A percentile compares a stretch with the other conserved stretches of the same genome.
These are phyloP conservation scores for Hypomontagnella submonticulosa DNA, from an alignment of 495 filamentous ascomycete genomes.

Conservation along the genomic window DNA sequence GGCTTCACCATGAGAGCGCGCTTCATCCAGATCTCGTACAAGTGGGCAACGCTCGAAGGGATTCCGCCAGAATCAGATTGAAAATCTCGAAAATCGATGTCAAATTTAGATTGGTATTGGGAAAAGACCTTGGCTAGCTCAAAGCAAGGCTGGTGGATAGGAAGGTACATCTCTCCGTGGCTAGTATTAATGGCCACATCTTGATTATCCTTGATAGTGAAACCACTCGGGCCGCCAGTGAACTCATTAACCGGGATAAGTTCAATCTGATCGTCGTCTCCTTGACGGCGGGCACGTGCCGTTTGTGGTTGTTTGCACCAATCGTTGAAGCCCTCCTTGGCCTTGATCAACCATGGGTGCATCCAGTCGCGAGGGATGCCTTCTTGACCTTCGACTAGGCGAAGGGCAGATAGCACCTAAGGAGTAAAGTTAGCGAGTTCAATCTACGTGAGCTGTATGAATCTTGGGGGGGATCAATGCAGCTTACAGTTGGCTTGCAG, in stretches of 20 bases:
- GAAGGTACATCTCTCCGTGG: constrained; percentile 28
- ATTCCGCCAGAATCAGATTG: background rate
- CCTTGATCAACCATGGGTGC: constrained; percentile 28
- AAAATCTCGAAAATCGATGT: constrained; percentile 18
- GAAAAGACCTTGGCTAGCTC: constrained; percentile 25
- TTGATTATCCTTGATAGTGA: background rate
- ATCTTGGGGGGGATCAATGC: background rate
- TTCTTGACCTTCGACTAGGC: too few species aligned
- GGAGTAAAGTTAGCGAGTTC: constrained; percentile 8
- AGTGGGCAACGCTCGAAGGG: constrained; percentile 27
- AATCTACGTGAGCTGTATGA: background rate
- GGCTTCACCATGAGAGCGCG: constrained; percentile 18
- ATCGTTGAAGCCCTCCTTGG: constrained; percentile 6
- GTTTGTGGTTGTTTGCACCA: constrained; percentile 17
- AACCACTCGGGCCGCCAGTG: constrained; percentile 17
- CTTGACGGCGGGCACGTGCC: too few species aligned
- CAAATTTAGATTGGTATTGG: constrained; percentile 9
- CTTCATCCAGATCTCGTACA: constrained; percentile 44
- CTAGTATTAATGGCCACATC: constrained; percentile 15
- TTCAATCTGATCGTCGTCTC: background rate
- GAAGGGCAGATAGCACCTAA: background rate
- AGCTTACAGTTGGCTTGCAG: constrained; percentile 29
- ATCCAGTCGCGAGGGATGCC: constrained; percentile 21
- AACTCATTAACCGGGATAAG: background rate
- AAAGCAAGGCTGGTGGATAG: constrained; percentile 31